Conservation (phyloP, 805 yeast genomes). For the Kurtzmaniella fragi region DNA sequence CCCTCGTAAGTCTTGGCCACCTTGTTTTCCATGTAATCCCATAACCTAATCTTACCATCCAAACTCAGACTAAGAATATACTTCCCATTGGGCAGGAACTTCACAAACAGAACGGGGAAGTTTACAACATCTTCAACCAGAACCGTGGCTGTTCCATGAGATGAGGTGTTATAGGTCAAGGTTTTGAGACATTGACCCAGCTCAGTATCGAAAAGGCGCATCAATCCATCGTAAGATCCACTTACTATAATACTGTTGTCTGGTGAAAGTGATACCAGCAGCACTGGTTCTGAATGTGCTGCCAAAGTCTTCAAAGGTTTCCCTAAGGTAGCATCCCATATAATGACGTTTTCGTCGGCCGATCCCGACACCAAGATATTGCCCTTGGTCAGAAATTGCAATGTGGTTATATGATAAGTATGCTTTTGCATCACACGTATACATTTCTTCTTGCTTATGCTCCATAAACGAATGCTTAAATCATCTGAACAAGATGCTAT, state of each 20-base stretch:
- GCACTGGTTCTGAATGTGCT: constrained; percentile 90
- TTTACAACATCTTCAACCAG: constrained; percentile 43
- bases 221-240: constrained; percentile 87
- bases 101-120: constrained; percentile 72
- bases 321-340: constrained; percentile 82
- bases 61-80: constrained; percentile 72
- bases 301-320: constrained; percentile 71
- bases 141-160: constrained; percentile 55
- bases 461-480: constrained; percentile 71
- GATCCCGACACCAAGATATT: constrained; percentile 77
- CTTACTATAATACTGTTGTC: constrained; percentile 82
- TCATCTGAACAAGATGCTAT: constrained; percentile 89
- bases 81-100: constrained; percentile 75
- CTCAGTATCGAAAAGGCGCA: constrained; percentile 81
- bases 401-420: constrained; percentile 75
- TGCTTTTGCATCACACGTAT: constrained; percentile 62
- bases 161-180: constrained; percentile 67
- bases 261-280: constrained; percentile 64
- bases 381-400: constrained; percentile 68
- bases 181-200: constrained; percentile 93
- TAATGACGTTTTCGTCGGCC: constrained; percentile 83
- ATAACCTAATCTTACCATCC: constrained; percentile 73
- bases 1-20: constrained; percentile 69
- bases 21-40: constrained; percentile 82
- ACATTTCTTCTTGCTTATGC: constrained; percentile 46